These are phyloP conservation scores for Aquilaria sinensis DNA, from an alignment of 345 rosid species.

Conservation along the genomic window DNA sequence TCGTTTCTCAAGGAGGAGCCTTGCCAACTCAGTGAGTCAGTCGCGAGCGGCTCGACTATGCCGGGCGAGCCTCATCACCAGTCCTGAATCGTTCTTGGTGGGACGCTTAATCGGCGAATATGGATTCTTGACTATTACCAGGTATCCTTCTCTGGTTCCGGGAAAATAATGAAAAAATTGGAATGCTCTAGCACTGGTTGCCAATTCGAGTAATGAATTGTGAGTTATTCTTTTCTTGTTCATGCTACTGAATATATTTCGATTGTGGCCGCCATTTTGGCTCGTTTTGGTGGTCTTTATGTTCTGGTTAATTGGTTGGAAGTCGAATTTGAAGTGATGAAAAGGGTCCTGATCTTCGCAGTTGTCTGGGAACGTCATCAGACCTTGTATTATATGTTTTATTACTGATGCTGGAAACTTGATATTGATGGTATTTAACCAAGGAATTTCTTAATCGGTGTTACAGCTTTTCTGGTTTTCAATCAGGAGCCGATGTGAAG, in stretches of 20 bases:
- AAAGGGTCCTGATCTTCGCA: too few species aligned
- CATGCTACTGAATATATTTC: background rate
- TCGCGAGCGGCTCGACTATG: conserved; percentile 31
- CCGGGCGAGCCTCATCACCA: conserved; percentile 54
- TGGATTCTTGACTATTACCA: conserved; percentile 88
- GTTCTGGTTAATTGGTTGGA: too few species aligned
- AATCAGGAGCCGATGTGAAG: conserved; percentile 41
- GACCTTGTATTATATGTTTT: too few species aligned
- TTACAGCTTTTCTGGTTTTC: conserved; percentile 62
- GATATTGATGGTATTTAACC: too few species aligned
- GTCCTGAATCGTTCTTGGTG: conserved; percentile 78
- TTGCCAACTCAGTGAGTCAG: conserved; percentile 14
- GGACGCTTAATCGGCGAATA: conserved; percentile 88
- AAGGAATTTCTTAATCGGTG: too few species aligned
- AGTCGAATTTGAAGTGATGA: too few species aligned
- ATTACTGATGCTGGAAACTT: too few species aligned
- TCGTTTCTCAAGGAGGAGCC: conserved; percentile 14
- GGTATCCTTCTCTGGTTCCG: conserved; percentile 32
- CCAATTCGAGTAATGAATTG: too few species aligned
- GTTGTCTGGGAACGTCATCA: too few species aligned
- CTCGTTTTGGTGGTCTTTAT: too few species aligned
- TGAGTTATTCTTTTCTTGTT: background rate
- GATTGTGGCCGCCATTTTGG: too few species aligned
- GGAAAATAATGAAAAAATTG: background rate
- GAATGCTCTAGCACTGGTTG: background rate